A percentile compares a stretch with the other conserved stretches of the same genome.
Conservation (phyloP, 1,284 basidiomycete genomes). For the Cystobasidium slooffiae region DNA sequence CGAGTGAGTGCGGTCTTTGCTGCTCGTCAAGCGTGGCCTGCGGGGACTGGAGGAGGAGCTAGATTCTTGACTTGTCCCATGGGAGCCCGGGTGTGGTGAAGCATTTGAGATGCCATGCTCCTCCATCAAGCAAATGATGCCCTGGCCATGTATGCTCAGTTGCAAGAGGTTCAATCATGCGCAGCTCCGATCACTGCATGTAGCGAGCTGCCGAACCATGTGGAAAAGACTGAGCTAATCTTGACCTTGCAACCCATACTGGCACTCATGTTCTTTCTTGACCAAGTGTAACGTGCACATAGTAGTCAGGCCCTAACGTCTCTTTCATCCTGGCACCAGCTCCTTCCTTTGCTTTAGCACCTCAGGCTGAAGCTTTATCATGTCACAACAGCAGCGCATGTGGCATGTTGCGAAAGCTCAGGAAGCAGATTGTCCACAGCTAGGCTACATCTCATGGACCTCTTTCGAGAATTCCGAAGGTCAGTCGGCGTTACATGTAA, state of each 20-base stretch:
- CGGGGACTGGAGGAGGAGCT: slow-evolving; percentile 12
- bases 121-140: background rate
- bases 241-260: background rate
- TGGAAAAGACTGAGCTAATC: background rate
- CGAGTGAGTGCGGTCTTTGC: slow-evolving; percentile 11
- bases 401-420: slow-evolving; percentile 1
- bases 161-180: background rate
- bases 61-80: background rate
- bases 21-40: slow-evolving; percentile 27
- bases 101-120: background rate
- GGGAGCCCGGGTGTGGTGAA: background rate
- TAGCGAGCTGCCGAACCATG: background rate
- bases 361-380: background rate
- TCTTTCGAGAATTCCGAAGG: slow-evolving; percentile 26
- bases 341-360: no score
- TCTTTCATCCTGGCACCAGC: no score
- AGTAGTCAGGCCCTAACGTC: no score
- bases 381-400: background rate
- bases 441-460: slow-evolving; percentile 28
- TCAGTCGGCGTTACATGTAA: background rate
- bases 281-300: background rate
- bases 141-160: background rate
- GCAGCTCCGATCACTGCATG: background rate
- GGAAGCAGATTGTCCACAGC: slow-evolving; percentile 7
- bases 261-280: background rate